These are phyloP conservation scores for Globisporangium radiosum DNA, from an alignment of 352 stramenopile genomes.

Conservation along the genomic window DNA sequence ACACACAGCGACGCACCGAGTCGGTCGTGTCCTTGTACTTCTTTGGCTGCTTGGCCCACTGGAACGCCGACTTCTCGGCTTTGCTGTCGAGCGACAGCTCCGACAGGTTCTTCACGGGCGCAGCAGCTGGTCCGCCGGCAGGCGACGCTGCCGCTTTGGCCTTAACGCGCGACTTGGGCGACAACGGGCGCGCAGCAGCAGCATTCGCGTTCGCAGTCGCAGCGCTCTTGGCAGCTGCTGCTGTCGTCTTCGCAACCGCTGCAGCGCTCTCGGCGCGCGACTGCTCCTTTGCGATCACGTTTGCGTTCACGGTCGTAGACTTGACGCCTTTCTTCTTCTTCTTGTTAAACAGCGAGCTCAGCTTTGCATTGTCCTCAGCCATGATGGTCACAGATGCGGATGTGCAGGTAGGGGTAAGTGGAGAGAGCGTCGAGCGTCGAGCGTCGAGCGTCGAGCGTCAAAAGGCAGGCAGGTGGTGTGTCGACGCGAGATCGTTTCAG, in stretches of 20 bases:
- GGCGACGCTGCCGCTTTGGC: constrained; percentile 16
- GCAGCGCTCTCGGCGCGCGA: constrained; percentile 21
- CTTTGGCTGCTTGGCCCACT: constrained; percentile 82
- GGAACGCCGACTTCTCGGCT: constrained; percentile 47
- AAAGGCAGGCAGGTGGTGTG: neutral
- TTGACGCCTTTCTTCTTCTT: constrained; percentile 83
- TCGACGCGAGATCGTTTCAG: neutral
- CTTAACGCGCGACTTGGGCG: constrained; percentile 8
- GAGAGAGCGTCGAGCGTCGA: neutral
- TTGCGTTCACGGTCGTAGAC: constrained; percentile 71
- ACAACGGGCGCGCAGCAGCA: neutral
- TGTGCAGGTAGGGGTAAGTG: too few relatives aligned
- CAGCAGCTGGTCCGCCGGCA: constrained; percentile 5
- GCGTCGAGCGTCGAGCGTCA: neutral
- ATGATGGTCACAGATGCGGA: neutral
- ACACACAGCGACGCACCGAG: constrained; percentile 18
- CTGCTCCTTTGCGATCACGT: constrained; percentile 65
- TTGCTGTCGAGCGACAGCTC: constrained; percentile 56
- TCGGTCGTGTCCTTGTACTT: constrained; percentile 71
- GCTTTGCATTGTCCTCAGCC: constrained; percentile 48
- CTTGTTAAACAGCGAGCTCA: constrained; percentile 75
- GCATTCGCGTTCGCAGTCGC: constrained; percentile 6
- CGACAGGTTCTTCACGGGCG: constrained; percentile 46
- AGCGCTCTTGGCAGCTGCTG: constrained; percentile 2
- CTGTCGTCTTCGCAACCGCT: constrained; percentile 13